A percentile compares a stretch with the other conserved stretches of the same genome.
phyloP scores from a whole-genome alignment of 805 yeast species.

The Candida ipomoeae region DNA sequence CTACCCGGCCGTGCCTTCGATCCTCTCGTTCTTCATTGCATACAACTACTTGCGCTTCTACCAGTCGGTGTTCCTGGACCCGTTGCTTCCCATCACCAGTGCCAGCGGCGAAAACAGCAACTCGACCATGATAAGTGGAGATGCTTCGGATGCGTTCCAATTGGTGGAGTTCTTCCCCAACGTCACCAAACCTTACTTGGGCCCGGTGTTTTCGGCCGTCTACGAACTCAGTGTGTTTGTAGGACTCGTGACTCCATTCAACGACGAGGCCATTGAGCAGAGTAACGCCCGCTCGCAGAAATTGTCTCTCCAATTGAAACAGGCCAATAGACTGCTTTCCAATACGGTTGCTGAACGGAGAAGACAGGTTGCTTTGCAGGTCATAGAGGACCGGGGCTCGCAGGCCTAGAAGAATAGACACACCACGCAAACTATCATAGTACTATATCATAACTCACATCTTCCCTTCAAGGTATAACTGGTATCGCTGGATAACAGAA shows the following conservation, averaged over 20 bases:
- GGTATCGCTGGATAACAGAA: no score
- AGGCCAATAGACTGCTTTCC: constrained; percentile 35
- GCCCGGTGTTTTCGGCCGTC: constrained; percentile 43
- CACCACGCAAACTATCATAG: no score
- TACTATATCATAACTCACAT: no score
- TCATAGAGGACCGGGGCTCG: constrained; percentile 58
- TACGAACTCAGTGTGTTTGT: constrained; percentile 38
- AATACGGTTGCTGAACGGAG: constrained; percentile 65
- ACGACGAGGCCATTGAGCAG: constrained; percentile 65
- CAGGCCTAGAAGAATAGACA: not conserved
- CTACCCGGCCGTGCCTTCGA: constrained; percentile 54
- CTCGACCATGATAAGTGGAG: constrained; percentile 52
- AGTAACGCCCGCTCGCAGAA: constrained; percentile 68
- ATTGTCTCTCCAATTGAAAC: constrained; percentile 49
- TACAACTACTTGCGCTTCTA: constrained; percentile 79
- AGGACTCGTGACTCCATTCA: constrained; percentile 57
- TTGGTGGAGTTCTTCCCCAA: constrained; percentile 82
- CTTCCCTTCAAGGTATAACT: no score
- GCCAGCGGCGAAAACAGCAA: constrained; percentile 24
- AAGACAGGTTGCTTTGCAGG: constrained; percentile 72
- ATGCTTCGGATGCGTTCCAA: constrained; percentile 86
- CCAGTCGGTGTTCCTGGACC: constrained; percentile 55
- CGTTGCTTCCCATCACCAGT: constrained; percentile 46
- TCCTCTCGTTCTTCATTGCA: constrained; percentile 57
- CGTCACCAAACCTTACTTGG: constrained; percentile 46